Conservation (phyloP, 73 alveolate genomes). For the Paramecium pentaurelia region DNA sequence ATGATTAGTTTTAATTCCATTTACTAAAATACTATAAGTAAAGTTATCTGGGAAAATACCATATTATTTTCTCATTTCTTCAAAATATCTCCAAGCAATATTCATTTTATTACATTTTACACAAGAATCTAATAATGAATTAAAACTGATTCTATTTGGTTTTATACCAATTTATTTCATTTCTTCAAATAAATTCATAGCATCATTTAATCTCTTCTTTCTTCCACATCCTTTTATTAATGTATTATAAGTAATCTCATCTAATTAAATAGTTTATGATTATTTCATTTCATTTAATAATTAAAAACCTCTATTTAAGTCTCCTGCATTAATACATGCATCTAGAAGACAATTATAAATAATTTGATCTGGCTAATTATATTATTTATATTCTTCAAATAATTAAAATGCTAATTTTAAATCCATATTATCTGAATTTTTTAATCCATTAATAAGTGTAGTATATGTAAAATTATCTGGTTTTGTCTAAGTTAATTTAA, state of each 20-base stretch:
- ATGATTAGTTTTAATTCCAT: slow-evolving; percentile 53
- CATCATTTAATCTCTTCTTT: slow-evolving; percentile 43
- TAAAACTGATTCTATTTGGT: slow-evolving; percentile 47
- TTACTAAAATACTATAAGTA: slow-evolving; percentile 63
- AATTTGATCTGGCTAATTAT: slow-evolving; percentile 84
- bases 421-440: slow-evolving; percentile 44
- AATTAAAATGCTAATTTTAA: slow-evolving; percentile 10
- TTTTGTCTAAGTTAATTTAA: background rate
- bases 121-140: slow-evolving; percentile 67
- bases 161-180: slow-evolving; percentile 20
- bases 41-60: slow-evolving; percentile 61
- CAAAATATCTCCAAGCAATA: slow-evolving; percentile 66
- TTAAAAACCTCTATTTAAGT: slow-evolving; percentile 59
- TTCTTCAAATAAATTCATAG: slow-evolving; percentile 33
- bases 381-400: slow-evolving; percentile 38
- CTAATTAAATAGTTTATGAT: slow-evolving; percentile 66
- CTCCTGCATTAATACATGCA: slow-evolving; percentile 80
- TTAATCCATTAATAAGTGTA: slow-evolving; percentile 88
- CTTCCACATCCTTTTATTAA: slow-evolving; percentile 86
- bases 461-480: slow-evolving; percentile 94
- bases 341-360: slow-evolving; percentile 90
- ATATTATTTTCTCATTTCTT: slow-evolving; percentile 51
- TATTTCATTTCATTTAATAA: slow-evolving; percentile 58
- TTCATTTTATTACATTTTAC: slow-evolving; percentile 44
- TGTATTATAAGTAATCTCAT: slow-evolving; percentile 88